phyloP scores from a whole-genome alignment of 108 stramenopile species.

The Skeletonema potamos region DNA sequence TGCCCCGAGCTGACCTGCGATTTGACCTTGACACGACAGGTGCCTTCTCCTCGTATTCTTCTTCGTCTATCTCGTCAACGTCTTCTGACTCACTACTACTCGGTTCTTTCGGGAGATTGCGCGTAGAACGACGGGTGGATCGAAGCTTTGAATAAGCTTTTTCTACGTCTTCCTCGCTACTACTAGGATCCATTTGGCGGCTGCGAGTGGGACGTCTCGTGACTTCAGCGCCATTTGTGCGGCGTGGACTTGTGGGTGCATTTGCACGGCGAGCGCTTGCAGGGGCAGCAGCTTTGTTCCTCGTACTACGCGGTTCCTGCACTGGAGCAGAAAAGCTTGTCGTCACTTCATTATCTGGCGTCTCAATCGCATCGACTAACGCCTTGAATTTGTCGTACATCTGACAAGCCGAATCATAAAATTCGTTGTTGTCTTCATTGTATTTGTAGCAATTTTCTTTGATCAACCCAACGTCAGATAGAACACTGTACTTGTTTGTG shows the following conservation, averaged over 20 bases:
- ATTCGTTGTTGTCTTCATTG: conserved; percentile 61
- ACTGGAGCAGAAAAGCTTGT: conserved; percentile 2
- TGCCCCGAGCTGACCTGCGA: not conserved
- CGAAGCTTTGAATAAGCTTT: not conserved
- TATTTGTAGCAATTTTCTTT: conserved; percentile 87
- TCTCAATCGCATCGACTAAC: conserved; percentile 39
- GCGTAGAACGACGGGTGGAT: conserved; percentile 9
- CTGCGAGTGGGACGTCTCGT: conserved; percentile 6
- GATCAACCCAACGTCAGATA: conserved; percentile 70
- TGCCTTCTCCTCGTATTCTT: not conserved
- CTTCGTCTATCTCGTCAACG: conserved; percentile 2
- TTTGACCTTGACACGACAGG: not conserved
- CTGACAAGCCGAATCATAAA: conserved; percentile 47
- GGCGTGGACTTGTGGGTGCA: not conserved
- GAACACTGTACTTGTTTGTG: conserved; percentile 61
- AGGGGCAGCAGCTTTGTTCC: not conserved
- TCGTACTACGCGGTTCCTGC: not conserved
- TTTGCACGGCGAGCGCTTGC: not conserved
- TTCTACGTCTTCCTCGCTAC: conserved; percentile 1
- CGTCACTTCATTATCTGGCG: not conserved
- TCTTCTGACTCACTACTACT: conserved; percentile 2
- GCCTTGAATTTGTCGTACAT: conserved; percentile 64
- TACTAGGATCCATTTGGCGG: not conserved
- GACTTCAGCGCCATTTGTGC: not conserved
- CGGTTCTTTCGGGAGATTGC: not conserved